Percentiles rank a stretch among this genome's conserved stretches.
Conservation (phyloP, 1,139 yeast genomes). For the Sugiyamaella neomexicana region DNA sequence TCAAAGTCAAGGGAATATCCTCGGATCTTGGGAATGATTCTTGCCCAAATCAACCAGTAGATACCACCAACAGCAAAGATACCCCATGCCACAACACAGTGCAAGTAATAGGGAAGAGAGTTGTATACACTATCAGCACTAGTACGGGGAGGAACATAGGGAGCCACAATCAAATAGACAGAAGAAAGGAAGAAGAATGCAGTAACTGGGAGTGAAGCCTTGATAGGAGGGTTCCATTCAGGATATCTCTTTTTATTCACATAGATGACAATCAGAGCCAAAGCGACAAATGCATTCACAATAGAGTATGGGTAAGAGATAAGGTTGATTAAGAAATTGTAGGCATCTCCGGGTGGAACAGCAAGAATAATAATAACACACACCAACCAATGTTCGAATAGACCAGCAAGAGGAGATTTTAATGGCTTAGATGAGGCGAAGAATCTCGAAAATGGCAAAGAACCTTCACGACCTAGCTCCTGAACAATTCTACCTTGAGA, state of each 20-base stretch:
- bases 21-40: constrained; percentile 57
- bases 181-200: constrained; percentile 67
- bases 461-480: constrained; percentile 70
- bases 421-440: constrained; percentile 58
- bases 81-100: constrained; percentile 82
- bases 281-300: constrained; percentile 70
- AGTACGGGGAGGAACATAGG: constrained; percentile 71
- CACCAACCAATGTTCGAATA: constrained; percentile 55
- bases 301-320: constrained; percentile 76
- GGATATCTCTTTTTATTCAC: constrained; percentile 50
- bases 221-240: constrained; percentile 75
- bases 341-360: constrained; percentile 78
- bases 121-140: constrained; percentile 65
- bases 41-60: constrained; percentile 72
- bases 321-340: constrained; percentile 69
- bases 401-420: constrained; percentile 55
- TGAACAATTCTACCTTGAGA: constrained; percentile 78
- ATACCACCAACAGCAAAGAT: constrained; percentile 67
- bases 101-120: constrained; percentile 71
- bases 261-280: constrained; percentile 67
- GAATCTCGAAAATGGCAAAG: constrained; percentile 63
- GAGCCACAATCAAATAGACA: constrained; percentile 71
- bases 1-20: constrained; percentile 59
- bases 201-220: constrained; percentile 63
- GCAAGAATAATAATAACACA: constrained; percentile 57